Percentiles rank a stretch among this genome's conserved stretches.
Conservation (phyloP, 2,329 filamentous ascomycete genomes). For the Cercospora zeae-maydis region DNA sequence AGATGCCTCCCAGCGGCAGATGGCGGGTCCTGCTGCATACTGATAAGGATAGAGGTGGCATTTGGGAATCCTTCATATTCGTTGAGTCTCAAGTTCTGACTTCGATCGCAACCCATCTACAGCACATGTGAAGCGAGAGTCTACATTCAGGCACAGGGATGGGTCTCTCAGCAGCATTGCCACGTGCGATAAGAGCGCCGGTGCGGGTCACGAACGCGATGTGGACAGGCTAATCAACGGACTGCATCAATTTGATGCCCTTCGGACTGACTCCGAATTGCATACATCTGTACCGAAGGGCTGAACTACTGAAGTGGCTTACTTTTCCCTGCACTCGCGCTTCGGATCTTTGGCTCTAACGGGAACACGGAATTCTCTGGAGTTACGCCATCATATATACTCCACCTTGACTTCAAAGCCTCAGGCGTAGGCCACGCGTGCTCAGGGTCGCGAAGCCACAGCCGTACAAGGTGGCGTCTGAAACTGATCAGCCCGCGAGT, state of each 20-base stretch:
- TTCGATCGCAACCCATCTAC: not conserved
- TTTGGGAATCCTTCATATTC: not conserved
- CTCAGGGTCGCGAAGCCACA: conserved; percentile 50
- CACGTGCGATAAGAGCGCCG: not conserved
- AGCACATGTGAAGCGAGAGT: not conserved
- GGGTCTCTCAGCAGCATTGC: not conserved
- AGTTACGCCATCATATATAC: conserved; percentile 52
- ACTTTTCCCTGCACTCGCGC: conserved; percentile 18
- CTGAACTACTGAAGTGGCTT: not conserved
- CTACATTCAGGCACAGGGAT: no score
- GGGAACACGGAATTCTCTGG: conserved; percentile 55
- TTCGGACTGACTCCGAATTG: not conserved
- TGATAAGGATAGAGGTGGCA: not conserved
- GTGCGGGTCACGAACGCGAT: not conserved
- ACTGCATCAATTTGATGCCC: not conserved
- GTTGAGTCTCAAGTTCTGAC: not conserved
- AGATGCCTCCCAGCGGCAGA: not conserved
- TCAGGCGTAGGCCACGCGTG: conserved; percentile 46
- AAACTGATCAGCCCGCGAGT: not conserved
- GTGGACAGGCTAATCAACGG: not conserved
- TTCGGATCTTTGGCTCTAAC: conserved; percentile 52
- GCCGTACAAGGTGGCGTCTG: conserved; percentile 44
- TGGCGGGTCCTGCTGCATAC: not conserved
- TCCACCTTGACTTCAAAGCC: conserved; percentile 46
- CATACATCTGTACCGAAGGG: not conserved